These are phyloP conservation scores for Coniochaeta sp. DNA, from an alignment of 2,329 filamentous ascomycete species.

Conservation along the genomic window DNA sequence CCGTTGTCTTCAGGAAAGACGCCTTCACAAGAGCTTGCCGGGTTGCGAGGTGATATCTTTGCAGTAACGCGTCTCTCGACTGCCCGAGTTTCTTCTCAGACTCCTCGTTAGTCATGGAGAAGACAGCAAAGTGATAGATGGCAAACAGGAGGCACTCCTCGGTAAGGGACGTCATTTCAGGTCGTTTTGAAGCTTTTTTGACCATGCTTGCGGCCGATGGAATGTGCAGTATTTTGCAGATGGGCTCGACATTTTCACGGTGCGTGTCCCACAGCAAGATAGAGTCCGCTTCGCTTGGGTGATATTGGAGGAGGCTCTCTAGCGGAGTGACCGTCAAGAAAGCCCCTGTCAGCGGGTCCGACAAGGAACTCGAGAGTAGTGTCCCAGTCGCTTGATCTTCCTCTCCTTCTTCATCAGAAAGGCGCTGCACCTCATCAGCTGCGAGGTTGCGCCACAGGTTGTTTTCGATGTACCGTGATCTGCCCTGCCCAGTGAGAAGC, in stretches of 20 bases:
- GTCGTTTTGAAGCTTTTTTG: slow-evolving; percentile 8
- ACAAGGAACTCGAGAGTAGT: too few species aligned
- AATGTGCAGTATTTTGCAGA: slow-evolving; percentile 17
- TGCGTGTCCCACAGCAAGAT: slow-evolving; percentile 17
- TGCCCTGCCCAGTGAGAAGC: slow-evolving; percentile 20
- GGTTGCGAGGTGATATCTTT: slow-evolving; percentile 30
- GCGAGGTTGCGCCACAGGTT: slow-evolving; percentile 18
- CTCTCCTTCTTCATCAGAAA: slow-evolving; percentile 14
- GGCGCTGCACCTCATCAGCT: slow-evolving; percentile 16
- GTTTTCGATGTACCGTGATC: slow-evolving; percentile 33
- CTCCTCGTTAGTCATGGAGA: slow-evolving; percentile 31
- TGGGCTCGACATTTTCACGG: slow-evolving; percentile 16
- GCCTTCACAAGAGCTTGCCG: slow-evolving; percentile 42
- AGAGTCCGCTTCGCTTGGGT: slow-evolving; percentile 14
- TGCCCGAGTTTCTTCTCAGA: slow-evolving; percentile 28
- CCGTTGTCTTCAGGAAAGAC: slow-evolving; percentile 40
- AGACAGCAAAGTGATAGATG: slow-evolving; percentile 30
- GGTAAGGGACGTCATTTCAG: slow-evolving; percentile 13
- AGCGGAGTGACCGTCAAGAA: slow-evolving; percentile 4
- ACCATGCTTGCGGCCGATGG: slow-evolving; percentile 15
- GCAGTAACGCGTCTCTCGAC: slow-evolving; percentile 23
- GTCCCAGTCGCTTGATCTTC: slow-evolving; percentile 12
- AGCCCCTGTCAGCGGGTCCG: slow-evolving; percentile 9
- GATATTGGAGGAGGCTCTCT: slow-evolving; percentile 9
- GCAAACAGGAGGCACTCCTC: slow-evolving; percentile 34